These are phyloP conservation scores for Pseudogymnoascus sp. DNA, from an alignment of 2,329 filamentous ascomycete genomes.

Conservation along the genomic window DNA sequence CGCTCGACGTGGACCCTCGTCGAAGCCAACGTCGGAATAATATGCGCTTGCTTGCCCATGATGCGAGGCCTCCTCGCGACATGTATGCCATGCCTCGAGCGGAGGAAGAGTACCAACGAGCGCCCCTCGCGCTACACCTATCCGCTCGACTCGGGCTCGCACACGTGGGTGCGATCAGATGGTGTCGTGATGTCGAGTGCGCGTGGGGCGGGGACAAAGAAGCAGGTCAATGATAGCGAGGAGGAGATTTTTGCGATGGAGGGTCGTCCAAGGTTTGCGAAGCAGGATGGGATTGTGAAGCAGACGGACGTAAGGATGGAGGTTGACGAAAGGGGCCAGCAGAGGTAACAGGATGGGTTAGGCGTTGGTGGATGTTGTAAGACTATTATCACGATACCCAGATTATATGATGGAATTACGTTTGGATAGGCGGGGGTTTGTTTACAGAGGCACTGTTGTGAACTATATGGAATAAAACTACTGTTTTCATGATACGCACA, in stretches of 20 bases:
- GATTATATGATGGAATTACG: neutral
- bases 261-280: neutral
- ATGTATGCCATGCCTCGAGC: slow-evolving; percentile 2
- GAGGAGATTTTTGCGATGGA: neutral
- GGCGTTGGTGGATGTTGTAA: neutral
- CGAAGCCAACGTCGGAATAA: slow-evolving; percentile 31
- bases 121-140: neutral
- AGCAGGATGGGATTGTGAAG: neutral
- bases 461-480: too few relatives aligned
- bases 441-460: neutral
- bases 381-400: neutral
- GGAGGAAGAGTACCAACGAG: neutral
- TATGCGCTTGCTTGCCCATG: slow-evolving; percentile 35
- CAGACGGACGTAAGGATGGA: neutral
- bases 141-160: neutral
- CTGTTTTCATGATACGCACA: too few relatives aligned
- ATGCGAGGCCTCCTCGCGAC: slow-evolving; percentile 10
- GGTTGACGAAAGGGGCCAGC: neutral
- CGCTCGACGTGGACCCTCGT: slow-evolving; percentile 33
- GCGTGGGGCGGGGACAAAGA: neutral
- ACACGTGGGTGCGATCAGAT: neutral
- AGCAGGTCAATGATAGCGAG: neutral
- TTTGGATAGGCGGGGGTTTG: neutral
- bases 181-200: neutral
- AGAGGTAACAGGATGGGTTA: neutral